Evolutionary conservation across 495 filamentous ascomycete species (phyloP).

Genomic region (Podospora bellae-mahoneyi): DNA sequence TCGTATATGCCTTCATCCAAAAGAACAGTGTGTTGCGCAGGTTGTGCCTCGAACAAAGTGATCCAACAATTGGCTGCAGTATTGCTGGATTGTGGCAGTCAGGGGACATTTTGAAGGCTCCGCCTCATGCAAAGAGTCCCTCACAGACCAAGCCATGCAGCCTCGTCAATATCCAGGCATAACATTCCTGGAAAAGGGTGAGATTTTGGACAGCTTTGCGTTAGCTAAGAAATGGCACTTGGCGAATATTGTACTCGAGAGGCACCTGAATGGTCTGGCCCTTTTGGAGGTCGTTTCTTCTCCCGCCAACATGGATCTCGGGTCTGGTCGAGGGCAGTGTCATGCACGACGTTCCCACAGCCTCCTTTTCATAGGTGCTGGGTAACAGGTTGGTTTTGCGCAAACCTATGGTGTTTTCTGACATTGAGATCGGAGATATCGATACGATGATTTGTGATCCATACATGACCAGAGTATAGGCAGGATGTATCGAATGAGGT

Average conservation of each 20-base stretch:
- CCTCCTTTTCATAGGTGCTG: background rate
- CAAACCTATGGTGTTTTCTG: background rate
- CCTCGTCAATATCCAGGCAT: background rate
- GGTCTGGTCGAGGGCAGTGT: slow-evolving; percentile 6
- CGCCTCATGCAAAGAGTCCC: background rate
- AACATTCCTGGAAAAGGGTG: background rate
- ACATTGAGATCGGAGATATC: background rate
- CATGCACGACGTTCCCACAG: slow-evolving; percentile 1
- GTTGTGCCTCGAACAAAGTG: background rate
- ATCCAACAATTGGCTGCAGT: background rate
- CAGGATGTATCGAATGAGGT: no score
- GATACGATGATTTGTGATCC: background rate
- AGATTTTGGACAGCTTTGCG: background rate
- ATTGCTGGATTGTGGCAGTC: background rate
- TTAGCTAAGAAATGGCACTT: no score
- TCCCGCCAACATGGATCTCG: background rate
- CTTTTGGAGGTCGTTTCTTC: background rate
- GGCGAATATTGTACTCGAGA: background rate
- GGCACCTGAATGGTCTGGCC: background rate
- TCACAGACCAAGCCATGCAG: background rate
- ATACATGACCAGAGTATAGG: background rate
- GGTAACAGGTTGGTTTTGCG: background rate
- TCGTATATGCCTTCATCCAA: background rate
- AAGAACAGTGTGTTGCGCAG: background rate
- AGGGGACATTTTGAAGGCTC: background rate